These are phyloP conservation scores for Cyathus striatus DNA, from an alignment of 768 basidiomycete species.

Conservation along the genomic window DNA sequence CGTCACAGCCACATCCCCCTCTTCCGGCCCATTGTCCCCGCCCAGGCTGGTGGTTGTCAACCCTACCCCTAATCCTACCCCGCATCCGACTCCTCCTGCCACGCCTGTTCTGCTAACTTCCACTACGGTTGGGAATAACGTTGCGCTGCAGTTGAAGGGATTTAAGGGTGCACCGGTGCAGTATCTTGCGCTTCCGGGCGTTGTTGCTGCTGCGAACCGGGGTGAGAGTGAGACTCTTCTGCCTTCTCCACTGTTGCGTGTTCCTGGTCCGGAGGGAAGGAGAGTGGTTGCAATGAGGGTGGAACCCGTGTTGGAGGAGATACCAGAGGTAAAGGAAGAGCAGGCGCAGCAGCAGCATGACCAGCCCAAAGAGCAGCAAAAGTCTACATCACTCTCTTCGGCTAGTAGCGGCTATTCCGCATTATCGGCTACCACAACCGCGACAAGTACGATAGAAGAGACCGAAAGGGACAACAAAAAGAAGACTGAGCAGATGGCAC, in stretches of 20 bases:
- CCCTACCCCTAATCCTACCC: conserved; percentile 73
- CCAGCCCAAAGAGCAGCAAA: too few species aligned
- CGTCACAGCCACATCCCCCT: too few species aligned
- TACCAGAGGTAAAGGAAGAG: too few species aligned
- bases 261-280: conserved; percentile 1
- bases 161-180: conserved; percentile 3
- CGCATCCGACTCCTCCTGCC: conserved; percentile 75
- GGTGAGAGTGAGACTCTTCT: neutral
- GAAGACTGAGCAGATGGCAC: too few species aligned
- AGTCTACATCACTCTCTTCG: too few species aligned
- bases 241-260: neutral
- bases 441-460: too few species aligned
- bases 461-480: too few species aligned
- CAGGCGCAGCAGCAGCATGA: too few species aligned
- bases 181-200: conserved; percentile 11
- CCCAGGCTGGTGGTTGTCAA: conserved; percentile 67
- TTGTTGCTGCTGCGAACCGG: neutral
- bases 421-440: too few species aligned
- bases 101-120: conserved; percentile 43
- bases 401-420: too few species aligned
- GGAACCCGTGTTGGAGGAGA: conserved; percentile 1
- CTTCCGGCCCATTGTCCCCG: conserved; percentile 15
- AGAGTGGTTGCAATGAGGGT: neutral
- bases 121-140: neutral
- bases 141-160: neutral